These are phyloP conservation scores for Aethionema arabicum DNA, from an alignment of 345 rosid genomes.

Conservation along the genomic window DNA sequence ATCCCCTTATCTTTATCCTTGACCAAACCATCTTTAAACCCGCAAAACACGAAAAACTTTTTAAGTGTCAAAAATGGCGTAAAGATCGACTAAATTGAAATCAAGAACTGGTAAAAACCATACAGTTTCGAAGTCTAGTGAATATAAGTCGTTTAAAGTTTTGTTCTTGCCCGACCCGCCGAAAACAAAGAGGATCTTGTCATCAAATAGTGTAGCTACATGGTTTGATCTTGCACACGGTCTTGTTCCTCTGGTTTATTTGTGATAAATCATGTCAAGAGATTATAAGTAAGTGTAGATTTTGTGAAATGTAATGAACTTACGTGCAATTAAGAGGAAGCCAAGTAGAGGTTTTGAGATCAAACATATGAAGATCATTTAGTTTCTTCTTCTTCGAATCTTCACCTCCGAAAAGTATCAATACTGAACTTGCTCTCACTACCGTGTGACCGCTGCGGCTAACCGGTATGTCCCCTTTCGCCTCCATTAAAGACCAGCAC, in stretches of 20 bases:
- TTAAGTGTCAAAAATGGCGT: neutral
- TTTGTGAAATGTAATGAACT: conserved; percentile 31
- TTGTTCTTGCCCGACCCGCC: conserved; percentile 86
- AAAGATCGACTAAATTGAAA: neutral
- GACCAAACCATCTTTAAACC: conserved; percentile 88
- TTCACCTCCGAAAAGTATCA: conserved; percentile 93
- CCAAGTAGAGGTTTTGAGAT: conserved; percentile 92
- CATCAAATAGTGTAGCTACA: conserved; percentile 81
- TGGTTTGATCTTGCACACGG: conserved; percentile 90
- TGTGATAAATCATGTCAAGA: conserved; percentile 13
- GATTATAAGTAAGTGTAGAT: neutral
- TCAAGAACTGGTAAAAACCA: conserved; percentile 8
- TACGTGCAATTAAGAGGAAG: conserved; percentile 97
- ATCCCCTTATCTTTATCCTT: conserved; percentile 84
- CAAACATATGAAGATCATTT: conserved; percentile 95
- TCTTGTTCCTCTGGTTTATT: conserved; percentile 63
- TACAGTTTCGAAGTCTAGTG: conserved; percentile 96
- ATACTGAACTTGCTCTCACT: conserved; percentile 73
- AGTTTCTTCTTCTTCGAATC: conserved; percentile 86
- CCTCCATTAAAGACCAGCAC: conserved; percentile 93
- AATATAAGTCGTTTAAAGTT: conserved; percentile 84
- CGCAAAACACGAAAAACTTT: conserved; percentile 2
- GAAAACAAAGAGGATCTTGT: conserved; percentile 73
- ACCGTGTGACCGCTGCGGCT: conserved; percentile 92
- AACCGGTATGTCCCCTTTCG: conserved; percentile 94